A percentile compares a stretch with the other conserved stretches of the same genome.
These are phyloP conservation scores for Massariosphaeria phaeospora DNA, from an alignment of 495 filamentous ascomycete species.

Conservation along the genomic window DNA sequence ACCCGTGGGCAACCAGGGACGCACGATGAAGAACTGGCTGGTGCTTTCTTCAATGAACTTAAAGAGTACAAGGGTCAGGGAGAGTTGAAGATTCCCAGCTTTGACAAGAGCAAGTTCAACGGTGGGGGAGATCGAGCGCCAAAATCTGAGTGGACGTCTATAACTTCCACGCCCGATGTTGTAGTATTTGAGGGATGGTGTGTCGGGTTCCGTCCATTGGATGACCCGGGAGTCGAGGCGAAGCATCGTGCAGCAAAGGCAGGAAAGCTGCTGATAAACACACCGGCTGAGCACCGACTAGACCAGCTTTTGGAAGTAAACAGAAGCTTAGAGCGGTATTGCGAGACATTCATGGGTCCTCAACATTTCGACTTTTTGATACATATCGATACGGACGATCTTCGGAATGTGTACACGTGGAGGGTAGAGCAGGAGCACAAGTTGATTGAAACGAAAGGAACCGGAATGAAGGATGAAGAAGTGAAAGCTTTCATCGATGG, in stretches of 20 bases:
- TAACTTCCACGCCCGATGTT: conserved; percentile 41
- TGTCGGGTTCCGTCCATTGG: conserved; percentile 42
- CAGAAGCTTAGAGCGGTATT: conserved; percentile 46
- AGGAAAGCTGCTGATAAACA: conserved; percentile 43
- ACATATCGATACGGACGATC: conserved; percentile 24
- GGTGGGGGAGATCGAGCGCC: conserved; percentile 23
- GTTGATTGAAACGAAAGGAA: conserved; percentile 58
- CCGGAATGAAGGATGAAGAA: conserved; percentile 60
- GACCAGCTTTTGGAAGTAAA: conserved; percentile 69
- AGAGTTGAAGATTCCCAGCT: conserved; percentile 14
- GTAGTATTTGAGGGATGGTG: conserved; percentile 73
- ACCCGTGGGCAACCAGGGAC: conserved; percentile 26
- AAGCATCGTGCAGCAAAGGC: conserved; percentile 54
- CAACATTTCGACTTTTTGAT: conserved; percentile 26
- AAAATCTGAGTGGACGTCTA: conserved; percentile 1
- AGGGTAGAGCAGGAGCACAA: conserved; percentile 37
- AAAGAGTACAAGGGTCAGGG: background rate
- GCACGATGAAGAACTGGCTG: conserved; percentile 22
- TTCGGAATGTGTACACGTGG: conserved; percentile 24
- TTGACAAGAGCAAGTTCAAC: conserved; percentile 27
- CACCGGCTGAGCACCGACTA: conserved; percentile 51
- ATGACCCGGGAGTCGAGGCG: conserved; percentile 48
- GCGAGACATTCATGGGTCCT: conserved; percentile 31
- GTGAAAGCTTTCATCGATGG: conserved; percentile 13
- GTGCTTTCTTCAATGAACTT: conserved; percentile 8